Evolutionary conservation across 1,139 yeast species (phyloP).

Genomic region (Zygoascus meyerae): DNA sequence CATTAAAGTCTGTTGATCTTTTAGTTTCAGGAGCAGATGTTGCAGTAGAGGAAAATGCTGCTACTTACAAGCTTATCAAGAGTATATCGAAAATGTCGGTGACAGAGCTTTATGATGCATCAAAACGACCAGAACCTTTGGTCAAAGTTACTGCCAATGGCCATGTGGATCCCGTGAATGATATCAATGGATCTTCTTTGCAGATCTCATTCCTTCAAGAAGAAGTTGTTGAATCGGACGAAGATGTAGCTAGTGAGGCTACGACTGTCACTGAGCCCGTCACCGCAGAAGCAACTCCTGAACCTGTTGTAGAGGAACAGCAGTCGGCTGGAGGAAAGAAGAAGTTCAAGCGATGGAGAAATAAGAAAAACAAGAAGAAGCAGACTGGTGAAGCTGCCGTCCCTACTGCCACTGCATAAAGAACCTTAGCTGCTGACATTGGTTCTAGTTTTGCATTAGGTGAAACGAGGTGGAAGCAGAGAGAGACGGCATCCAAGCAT

Average conservation of each 20-base stretch:
- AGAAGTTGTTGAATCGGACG: constrained; percentile 17
- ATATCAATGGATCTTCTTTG: constrained; percentile 11
- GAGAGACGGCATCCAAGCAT: too few species aligned
- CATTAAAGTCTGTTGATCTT: constrained; percentile 31
- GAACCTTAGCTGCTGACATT: not conserved
- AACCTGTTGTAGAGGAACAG: not conserved
- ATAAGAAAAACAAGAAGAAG: constrained; percentile 6
- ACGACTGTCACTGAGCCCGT: not conserved
- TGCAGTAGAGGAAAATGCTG: constrained; percentile 24
- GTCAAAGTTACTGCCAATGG: constrained; percentile 10
- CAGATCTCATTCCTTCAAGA: constrained; percentile 24
- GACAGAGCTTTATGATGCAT: constrained; percentile 19
- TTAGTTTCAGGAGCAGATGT: constrained; percentile 27
- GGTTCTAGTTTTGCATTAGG: too few species aligned
- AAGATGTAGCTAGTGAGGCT: not conserved
- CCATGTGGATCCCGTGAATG: constrained; percentile 9
- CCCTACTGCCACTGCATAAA: not conserved
- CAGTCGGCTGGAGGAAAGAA: not conserved
- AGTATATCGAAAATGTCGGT: constrained; percentile 22
- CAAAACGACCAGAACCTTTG: constrained; percentile 11
- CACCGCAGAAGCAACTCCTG: constrained; percentile 2
- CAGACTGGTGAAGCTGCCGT: constrained; percentile 4
- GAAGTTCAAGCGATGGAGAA: not conserved
- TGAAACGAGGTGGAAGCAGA: too few species aligned
- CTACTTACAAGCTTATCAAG: constrained; percentile 23